Base-by-base conservation (phyloP, 305 asterid species). In the Fraxinus nigra region DNA sequence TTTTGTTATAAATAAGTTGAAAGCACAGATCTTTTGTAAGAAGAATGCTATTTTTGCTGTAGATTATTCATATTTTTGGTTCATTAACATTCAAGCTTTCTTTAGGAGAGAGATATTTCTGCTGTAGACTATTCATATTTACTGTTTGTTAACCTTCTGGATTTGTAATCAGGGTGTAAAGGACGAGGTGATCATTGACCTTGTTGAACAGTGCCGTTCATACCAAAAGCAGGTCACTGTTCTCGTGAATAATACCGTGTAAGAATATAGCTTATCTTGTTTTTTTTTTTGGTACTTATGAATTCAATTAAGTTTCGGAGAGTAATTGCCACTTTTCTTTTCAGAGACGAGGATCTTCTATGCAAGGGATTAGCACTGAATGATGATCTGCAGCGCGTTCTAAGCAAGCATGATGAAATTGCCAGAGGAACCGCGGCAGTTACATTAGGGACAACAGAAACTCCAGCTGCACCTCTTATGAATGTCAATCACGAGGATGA, bases 121-220 rank as follows among this genome's bases (percentile, higher is more conserved):
- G 51, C 9, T 40, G 43, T 70, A 74, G 35, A 70, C 20, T 43
- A 73, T 56, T 54, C 26, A 7, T 38, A 7, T 22, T 78, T 72
- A 35, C 16, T 59, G 76, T 7, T 73, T 82, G 72, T 63, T 63
- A 63, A 65, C 18, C 32, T 82, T 78, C 79, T 73, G 75, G 30
- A 32, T 76, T 56, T 48, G 22, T n/a, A 75, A 79, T 37, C 87
- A 96, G 99, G 93, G 94, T 32, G 81, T 96, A 83, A 92, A 92
- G 88, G 97, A 93, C 5, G 99, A 96, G 84, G 83, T 96, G 80
- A 93, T 96, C 75, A 92, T 92, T 74, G 98, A 96, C 89, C 91
- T 96, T 85, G 95, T 93, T 78, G 99, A 92, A 33, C 98, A 94
- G 90, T 94, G 99, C 72, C 96, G 89, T 38, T 90, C 97, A 14